phyloP scores from a whole-genome alignment of 345 rosid species.

The Fremontodendron californicum region DNA sequence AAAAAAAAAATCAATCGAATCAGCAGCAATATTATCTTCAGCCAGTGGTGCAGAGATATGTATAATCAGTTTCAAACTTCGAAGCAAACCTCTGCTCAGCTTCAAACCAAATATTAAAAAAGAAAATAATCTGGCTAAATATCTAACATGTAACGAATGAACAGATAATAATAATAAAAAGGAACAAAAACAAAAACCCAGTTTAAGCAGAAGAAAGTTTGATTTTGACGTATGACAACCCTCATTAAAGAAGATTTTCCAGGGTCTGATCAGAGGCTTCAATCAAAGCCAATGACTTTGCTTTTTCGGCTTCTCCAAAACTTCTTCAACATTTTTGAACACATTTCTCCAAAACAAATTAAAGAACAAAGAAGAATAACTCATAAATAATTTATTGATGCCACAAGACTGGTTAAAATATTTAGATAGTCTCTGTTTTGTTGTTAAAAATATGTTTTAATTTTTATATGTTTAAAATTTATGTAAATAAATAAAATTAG shows the following conservation, averaged over 20 bases:
- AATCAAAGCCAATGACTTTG: not conserved
- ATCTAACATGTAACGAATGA: not conserved
- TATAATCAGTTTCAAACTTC: constrained; percentile 6
- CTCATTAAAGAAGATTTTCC: not conserved
- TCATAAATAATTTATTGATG: not conserved
- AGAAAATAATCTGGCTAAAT: not conserved
- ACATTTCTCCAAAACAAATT: not conserved
- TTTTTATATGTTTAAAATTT: too few relatives aligned
- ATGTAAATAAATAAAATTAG: too few relatives aligned
- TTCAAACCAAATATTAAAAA: too few relatives aligned
- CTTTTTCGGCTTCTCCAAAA: not conserved
- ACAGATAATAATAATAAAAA: not conserved
- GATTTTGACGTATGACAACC: not conserved
- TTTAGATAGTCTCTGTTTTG: too few relatives aligned
- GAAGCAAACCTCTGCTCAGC: too few relatives aligned
- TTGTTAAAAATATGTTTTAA: too few relatives aligned
- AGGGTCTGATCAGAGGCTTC: not conserved
- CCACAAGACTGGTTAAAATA: too few relatives aligned
- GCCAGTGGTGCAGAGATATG: not conserved
- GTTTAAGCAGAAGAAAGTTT: not conserved
- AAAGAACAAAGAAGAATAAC: not conserved
- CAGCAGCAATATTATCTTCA: constrained; percentile 9
- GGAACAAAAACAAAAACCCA: not conserved
- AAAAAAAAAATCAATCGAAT: not conserved
- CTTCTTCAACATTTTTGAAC: not conserved